These are phyloP conservation scores for Vitis amurensis DNA, from an alignment of 164 flowering plant species.

Conservation along the genomic window DNA sequence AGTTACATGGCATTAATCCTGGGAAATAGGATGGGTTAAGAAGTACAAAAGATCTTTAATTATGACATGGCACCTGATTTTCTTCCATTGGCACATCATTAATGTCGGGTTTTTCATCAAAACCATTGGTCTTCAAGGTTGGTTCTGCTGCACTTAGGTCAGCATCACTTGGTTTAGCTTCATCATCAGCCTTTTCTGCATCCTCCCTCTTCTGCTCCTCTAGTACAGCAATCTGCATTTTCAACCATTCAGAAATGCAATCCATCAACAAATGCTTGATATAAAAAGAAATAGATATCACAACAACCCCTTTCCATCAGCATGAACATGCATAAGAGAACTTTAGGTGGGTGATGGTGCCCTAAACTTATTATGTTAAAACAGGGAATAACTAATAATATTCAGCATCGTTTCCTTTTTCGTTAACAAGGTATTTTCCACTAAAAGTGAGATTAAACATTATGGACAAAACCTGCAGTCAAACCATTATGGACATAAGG, in stretches of 20 bases:
- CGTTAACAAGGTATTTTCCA: too few relatives aligned
- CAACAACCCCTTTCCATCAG: neutral
- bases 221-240: slow-evolving; percentile 60
- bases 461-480: too few relatives aligned
- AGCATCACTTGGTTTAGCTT: slow-evolving; percentile 37
- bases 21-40: neutral
- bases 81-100: slow-evolving; percentile 81
- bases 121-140: slow-evolving; percentile 34
- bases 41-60: neutral
- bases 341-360: too few relatives aligned
- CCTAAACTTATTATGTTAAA: too few relatives aligned
- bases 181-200: slow-evolving; percentile 59
- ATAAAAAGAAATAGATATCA: neutral
- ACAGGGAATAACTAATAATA: too few relatives aligned
- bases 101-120: slow-evolving; percentile 74
- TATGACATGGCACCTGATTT: slow-evolving; percentile 41
- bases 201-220: slow-evolving; percentile 73
- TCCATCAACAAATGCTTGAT: neutral
- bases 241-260: slow-evolving; percentile 2
- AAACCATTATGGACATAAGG: too few relatives aligned
- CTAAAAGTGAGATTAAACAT: too few relatives aligned
- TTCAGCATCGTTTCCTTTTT: too few relatives aligned
- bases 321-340: too few relatives aligned
- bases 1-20: neutral
- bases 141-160: slow-evolving; percentile 31